Conservation (phyloP, 1,284 basidiomycete genomes). For the Malassezia restricta region DNA sequence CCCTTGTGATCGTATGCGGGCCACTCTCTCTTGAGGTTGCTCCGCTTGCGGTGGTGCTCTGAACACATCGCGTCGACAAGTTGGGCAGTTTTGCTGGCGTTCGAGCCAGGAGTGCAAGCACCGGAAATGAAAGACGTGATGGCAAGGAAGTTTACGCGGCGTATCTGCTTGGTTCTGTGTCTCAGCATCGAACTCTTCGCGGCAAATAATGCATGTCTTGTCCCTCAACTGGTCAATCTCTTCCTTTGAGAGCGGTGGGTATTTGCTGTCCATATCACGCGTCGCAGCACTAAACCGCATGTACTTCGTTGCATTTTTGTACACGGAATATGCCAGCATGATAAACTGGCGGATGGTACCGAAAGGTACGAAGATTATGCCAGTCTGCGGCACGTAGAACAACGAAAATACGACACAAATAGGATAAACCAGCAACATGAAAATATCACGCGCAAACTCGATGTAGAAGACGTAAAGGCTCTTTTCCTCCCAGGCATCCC, state of each 20-base stretch:
- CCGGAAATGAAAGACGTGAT: constrained; percentile 95
- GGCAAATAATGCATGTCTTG: constrained; percentile 90
- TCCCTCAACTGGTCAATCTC: constrained; percentile 69
- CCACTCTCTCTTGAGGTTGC: too few species aligned
- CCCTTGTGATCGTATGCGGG: too few species aligned
- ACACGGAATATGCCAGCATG: constrained; percentile 80
- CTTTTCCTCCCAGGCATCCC: constrained; percentile 74
- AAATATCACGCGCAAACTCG: constrained; percentile 72
- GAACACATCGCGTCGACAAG: constrained; percentile 82
- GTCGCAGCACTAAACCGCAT: constrained; percentile 86
- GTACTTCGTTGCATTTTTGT: constrained; percentile 69
- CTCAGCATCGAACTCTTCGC: constrained; percentile 66
- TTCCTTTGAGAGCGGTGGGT: constrained; percentile 79
- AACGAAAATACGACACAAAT: constrained; percentile 62
- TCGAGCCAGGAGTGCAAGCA: constrained; percentile 95
- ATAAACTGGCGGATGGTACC: constrained; percentile 91
- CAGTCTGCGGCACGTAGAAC: not conserved
- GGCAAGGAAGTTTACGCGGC: constrained; percentile 83
- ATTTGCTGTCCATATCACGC: constrained; percentile 87
- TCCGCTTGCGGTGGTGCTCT: too few species aligned
- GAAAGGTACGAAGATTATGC: constrained; percentile 50
- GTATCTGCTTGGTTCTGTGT: constrained; percentile 39
- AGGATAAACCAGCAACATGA: constrained; percentile 83
- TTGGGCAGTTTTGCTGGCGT: constrained; percentile 79
- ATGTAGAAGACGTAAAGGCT: constrained; percentile 94